These are phyloP conservation scores for Kodamaea plutei DNA, from an alignment of 1,139 yeast species.

Conservation along the genomic window DNA sequence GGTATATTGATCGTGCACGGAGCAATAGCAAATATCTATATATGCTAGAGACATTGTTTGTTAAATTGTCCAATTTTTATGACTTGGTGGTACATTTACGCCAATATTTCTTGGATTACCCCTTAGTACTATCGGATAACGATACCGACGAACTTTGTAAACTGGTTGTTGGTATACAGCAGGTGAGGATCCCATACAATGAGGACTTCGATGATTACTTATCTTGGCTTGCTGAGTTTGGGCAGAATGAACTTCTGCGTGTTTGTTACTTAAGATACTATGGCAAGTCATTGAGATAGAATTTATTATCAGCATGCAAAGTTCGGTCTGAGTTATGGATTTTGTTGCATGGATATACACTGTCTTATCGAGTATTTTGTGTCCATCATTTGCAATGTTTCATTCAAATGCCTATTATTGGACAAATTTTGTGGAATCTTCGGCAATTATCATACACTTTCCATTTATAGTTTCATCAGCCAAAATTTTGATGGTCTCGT, in stretches of 20 bases:
- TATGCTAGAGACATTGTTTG: too few relatives aligned
- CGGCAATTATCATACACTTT: constrained; percentile 21
- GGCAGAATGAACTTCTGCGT: constrained; percentile 11
- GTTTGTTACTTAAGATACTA: constrained; percentile 12
- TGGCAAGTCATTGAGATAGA: constrained; percentile 8
- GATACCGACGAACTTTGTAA: constrained; percentile 3
- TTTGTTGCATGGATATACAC: constrained; percentile 2
- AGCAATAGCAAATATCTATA: too few relatives aligned
- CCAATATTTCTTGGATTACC: constrained; percentile 6
- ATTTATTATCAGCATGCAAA: too few relatives aligned
- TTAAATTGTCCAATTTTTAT: too few relatives aligned
- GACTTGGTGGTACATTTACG: constrained; percentile 1
- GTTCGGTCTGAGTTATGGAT: constrained; percentile 1
- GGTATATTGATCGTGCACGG: too few relatives aligned
- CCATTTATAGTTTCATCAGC: constrained; percentile 36
- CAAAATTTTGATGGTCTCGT: constrained; percentile 27
- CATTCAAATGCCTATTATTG: too few relatives aligned
- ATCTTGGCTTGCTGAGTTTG: constrained; percentile 17
- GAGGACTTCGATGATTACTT: constrained; percentile 17
- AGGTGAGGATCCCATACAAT: constrained; percentile 1
- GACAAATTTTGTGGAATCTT: not conserved
- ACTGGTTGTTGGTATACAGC: constrained; percentile 5
- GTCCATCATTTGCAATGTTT: too few relatives aligned
- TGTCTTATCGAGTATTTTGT: too few relatives aligned
- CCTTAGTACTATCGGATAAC: too few relatives aligned